These are phyloP conservation scores for Naganishia vaughanmartiniae DNA, from an alignment of 768 basidiomycete genomes.

Conservation along the genomic window DNA sequence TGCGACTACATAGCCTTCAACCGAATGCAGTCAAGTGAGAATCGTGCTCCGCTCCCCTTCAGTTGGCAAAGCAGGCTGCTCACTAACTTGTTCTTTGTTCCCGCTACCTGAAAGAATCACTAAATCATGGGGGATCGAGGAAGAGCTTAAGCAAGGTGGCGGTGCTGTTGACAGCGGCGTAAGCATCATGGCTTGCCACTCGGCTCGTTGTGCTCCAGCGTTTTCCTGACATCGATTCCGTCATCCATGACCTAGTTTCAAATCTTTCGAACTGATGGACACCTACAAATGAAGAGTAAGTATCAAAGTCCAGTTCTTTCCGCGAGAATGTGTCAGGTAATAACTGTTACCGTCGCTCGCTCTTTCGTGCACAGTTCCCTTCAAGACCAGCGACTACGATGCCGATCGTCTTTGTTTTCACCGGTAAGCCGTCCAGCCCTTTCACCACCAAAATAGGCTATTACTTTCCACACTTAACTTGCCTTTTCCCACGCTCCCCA, in stretches of 20 bases:
- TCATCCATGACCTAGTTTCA: background rate
- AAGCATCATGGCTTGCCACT: background rate
- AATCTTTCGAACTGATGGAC: slow-evolving; percentile 9
- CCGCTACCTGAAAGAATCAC: background rate
- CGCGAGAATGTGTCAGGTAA: background rate
- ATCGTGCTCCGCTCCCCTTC: background rate
- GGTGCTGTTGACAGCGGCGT: slow-evolving; percentile 2
- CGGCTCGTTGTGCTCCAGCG: background rate
- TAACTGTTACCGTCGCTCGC: background rate
- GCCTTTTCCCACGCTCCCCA: background rate
- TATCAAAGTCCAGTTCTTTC: background rate
- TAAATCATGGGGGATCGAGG: background rate
- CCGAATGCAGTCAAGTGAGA: slow-evolving; percentile 13
- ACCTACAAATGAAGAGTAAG: slow-evolving; percentile 1
- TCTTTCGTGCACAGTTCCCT: slow-evolving; percentile 6
- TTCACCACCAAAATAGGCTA: background rate
- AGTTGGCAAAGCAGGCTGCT: background rate
- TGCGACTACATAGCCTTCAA: background rate
- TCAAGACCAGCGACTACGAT: slow-evolving; percentile 9
- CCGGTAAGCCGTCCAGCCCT: background rate
- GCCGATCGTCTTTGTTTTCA: slow-evolving; percentile 5
- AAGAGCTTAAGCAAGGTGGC: background rate
- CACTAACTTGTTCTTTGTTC: background rate
- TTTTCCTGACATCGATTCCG: background rate
- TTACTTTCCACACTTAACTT: no score